Base-by-base conservation (phyloP, 2,329 filamentous ascomycete species). In the Sporothrix curviconia region DNA sequence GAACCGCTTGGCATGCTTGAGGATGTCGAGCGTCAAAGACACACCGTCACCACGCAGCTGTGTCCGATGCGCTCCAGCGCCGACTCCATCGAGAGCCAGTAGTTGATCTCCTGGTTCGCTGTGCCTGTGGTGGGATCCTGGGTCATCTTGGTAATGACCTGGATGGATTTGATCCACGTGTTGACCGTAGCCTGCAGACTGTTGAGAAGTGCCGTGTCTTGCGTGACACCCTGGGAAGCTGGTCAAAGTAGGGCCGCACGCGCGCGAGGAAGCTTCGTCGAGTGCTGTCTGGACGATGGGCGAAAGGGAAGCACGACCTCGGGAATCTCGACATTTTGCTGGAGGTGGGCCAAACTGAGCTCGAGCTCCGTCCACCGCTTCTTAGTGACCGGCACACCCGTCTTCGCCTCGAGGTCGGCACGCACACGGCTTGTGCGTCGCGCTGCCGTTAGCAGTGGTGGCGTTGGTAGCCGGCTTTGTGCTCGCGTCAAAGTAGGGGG, bases 131-230 rank as follows among this genome's bases (percentile, higher is more conserved):
- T 76, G 1, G 90, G 85, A 66, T 99, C 94, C 67, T 91, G 85
- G 40, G 90, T 90, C 77, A 96, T 88, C 74, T 95, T 95, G 39
- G 94, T 99, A 65, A 96, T 95, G 49, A 87, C 87, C 70, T 96
- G 92, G 63, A 99, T 99, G 11, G 92, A 95, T 75, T 95, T 95
- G 75, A 99, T 99, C 94, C 94, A 99, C 62, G 87, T 86, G 71
- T 97, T 99, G 60, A 97, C 94, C 50, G 87, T 94, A 52, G 89
- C 87, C 70, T 97, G 94, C 37, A 99, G 78, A 65, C 87, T 91
- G 72, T 99, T 99, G 66, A 96, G 85, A 64, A 99, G 95, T 11
- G 85, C 84, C 66, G 90, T 96, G 72, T 96, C 94, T 59, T 90
- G 85, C 34, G 96, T 77, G n/a, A 95, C 80, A 11, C 82, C 74